phyloP scores from a whole-genome alignment of 1,284 basidiomycete species.

The Trichosporon sp. region DNA sequence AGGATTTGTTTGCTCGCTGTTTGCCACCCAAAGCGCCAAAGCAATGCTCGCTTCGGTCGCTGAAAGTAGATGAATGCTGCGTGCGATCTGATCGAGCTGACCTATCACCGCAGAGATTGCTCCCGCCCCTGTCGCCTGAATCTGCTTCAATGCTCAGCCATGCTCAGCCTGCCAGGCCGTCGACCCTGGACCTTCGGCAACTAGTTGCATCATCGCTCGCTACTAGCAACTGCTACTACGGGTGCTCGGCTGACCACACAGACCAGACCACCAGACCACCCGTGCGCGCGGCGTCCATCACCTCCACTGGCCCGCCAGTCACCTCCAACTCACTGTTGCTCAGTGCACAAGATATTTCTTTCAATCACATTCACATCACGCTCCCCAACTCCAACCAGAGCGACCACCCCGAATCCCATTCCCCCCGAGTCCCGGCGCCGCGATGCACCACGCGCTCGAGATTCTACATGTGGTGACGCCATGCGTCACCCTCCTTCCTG shows the following conservation, averaged over 20 bases:
- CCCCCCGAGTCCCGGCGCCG: slow-evolving; percentile 1
- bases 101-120: background rate
- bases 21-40: background rate
- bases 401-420: background rate
- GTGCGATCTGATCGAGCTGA: background rate
- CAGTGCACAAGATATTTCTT: background rate
- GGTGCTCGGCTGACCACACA: no score
- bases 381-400: background rate
- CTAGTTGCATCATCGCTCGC: slow-evolving; percentile 14
- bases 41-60: background rate
- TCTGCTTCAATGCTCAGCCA: no score
- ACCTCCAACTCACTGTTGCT: background rate
- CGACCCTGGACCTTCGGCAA: background rate
- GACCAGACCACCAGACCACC: background rate
- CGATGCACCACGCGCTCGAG: slow-evolving; percentile 30
- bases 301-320: background rate
- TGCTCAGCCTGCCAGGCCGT: no score
- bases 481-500: slow-evolving; percentile 43
- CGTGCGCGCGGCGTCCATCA: background rate
- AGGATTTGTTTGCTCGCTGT: background rate
- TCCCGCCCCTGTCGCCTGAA: background rate
- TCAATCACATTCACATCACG: background rate
- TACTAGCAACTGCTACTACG: background rate
- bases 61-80: no score
- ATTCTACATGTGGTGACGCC: slow-evolving; percentile 34